Base-by-base conservation (phyloP, 805 yeast species). In the Yueomyces sp. region DNA sequence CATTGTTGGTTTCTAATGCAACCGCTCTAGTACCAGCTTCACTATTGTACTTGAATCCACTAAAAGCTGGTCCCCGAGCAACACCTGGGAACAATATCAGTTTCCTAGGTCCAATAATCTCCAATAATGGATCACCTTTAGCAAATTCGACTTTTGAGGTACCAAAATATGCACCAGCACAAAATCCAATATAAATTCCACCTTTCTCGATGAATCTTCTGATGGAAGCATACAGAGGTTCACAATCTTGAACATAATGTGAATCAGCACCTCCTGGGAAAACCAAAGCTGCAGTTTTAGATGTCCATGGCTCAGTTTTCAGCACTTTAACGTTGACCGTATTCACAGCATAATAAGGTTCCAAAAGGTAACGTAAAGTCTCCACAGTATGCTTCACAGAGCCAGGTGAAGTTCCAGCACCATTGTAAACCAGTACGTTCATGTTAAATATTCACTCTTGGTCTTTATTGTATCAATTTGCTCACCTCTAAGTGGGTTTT, bases 221-320 rank as follows among this genome's bases (percentile, higher is more conserved):
- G 36, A 69, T 66, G 7, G 64, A 53, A 53, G 81, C 84, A 0
- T 87, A 85, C 2, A 62, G 63, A 1, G 94, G 90, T 54, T 81
- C 79, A 49, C 94, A 71, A 3, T 72, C 75, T 42, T 70, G 67
- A 49, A 95, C 85, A 51, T 81, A 76, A 0, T 96, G 96, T 42
- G 86, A 65, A 58, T 92, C 98, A 1, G 97, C 96, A 5, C 99
- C 99, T 3, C 98, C 99, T 0, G 98, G 99, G 29, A 92, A 61
- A 1, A 87, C 95, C 38, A 92, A 57, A 49, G 85, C 66, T 0
- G 94, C 67, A 0, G 96, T 84, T 54, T 84, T 84, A 5, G 74
- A 54, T 49, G 73, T 72, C 99, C 98, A 92, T 0, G 98, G 96
- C 54, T 92, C 96, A 28, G 76, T 72, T 42, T 73, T 62, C 26